A percentile compares a stretch with the other conserved stretches of the same genome.
Evolutionary conservation across 78 protist genomes (phyloP).

Genomic region (Dictyostelium citrinum): DNA sequence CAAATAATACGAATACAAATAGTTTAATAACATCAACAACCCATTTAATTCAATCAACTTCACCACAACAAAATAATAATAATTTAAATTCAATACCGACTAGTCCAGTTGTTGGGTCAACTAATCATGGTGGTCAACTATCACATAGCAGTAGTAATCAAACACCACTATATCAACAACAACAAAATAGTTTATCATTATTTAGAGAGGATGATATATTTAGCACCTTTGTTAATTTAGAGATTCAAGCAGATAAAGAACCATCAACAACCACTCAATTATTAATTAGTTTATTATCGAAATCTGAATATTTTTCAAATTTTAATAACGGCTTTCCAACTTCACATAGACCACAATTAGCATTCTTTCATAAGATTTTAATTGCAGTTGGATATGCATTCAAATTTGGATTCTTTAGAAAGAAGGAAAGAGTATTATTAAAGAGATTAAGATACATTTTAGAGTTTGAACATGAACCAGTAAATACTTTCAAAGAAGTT

Average conservation of each 20-base stretch:
- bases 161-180: not conserved
- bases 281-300: constrained; percentile 14
- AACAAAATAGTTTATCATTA: not conserved
- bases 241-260: not conserved
- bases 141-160: not conserved
- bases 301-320: constrained; percentile 22
- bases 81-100: not conserved
- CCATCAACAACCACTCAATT: constrained; percentile 21
- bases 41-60: not conserved
- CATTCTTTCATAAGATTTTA: constrained; percentile 45
- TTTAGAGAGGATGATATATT: constrained; percentile 46
- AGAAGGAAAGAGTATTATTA: constrained; percentile 24
- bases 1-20: not conserved
- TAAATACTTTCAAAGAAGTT: not conserved
- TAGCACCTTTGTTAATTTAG: not conserved
- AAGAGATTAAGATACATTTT: constrained; percentile 21
- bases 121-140: not conserved
- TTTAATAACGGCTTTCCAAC: not conserved
- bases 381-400: constrained; percentile 62
- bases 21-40: not conserved
- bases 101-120: not conserved
- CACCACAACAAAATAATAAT: not conserved
- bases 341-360: constrained; percentile 35
- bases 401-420: constrained; percentile 66
- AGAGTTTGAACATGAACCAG: constrained; percentile 12